Base-by-base conservation (phyloP, 1,284 basidiomycete species). In the Rhodotorula sp. region DNA sequence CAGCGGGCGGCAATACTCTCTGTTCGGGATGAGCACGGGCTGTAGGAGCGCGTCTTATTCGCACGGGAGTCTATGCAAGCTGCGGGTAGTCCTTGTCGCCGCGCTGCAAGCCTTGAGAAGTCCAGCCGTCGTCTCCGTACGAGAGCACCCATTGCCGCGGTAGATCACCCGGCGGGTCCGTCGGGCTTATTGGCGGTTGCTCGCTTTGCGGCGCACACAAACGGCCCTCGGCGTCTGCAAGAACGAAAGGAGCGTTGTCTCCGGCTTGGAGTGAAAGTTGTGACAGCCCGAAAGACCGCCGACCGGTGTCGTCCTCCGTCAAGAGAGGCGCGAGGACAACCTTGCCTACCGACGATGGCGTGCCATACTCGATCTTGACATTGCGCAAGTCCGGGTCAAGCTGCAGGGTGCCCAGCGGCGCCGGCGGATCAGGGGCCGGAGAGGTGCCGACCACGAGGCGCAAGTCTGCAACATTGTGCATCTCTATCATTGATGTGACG, bases 401-500 rank as follows among this genome's bases (percentile, higher is more conserved):
- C 57, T 73, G 72, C 9, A 73, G 44, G 7, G 64, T 67, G 34
- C 68, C 72, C 25, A 73, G 59, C 1, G 54, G 63, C 3, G 44
- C 7, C n/a, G 46, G 23, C 14, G 50, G 48, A 1, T 34, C 57
- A 4, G 54, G 17, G 4, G 63, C 16, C 21, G 61, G 25, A 2
- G 49, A 5, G 3, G 61, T n/a, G 4, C 59, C 72, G 62, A 73
- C 16, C 45, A 65, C 23, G 34, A 72, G 60, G 4, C 8, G 34
- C 21, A 73, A 8, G 59, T 65, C 34, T 1, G 27, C 12, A 4
- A 19, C 56, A 16, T 55, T 14, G 55, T 58, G 68, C 8, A 68
- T n/a, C 23, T 73, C 72, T 52, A 73, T 54, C 7, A 63, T 73
- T 16, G 72, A 73, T 1, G 60, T 73, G 16, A 73, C 23, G 66